A percentile compares a stretch with the other conserved stretches of the same genome.
Conservation (phyloP, 805 yeast species). For the Candida railenensis region DNA sequence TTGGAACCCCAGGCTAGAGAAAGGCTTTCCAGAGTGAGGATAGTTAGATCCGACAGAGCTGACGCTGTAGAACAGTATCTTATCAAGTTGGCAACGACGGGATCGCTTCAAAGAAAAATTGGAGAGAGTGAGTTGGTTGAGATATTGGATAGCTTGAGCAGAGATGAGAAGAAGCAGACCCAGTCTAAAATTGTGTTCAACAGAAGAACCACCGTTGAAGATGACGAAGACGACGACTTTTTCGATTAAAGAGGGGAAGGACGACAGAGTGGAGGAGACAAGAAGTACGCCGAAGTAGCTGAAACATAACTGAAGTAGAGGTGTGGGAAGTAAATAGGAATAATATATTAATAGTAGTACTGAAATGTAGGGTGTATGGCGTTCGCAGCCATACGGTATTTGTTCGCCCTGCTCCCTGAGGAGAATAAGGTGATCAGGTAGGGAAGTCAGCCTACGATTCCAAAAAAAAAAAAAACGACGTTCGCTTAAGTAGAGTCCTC, state of each 20-base stretch:
- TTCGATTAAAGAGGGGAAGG: slow-evolving; percentile 20
- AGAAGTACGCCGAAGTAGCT: too few relatives aligned
- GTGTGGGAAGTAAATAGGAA: too few relatives aligned
- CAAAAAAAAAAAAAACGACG: too few relatives aligned
- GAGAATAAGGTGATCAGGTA: too few relatives aligned
- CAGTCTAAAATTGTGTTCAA: slow-evolving; percentile 64
- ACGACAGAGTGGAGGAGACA: too few relatives aligned
- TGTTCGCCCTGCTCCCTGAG: too few relatives aligned
- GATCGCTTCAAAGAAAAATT: slow-evolving; percentile 73
- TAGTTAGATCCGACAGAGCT: slow-evolving; percentile 92
- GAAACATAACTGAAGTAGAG: too few relatives aligned
- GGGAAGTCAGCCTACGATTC: too few relatives aligned
- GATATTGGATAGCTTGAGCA: slow-evolving; percentile 77
- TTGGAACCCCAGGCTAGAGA: slow-evolving; percentile 85
- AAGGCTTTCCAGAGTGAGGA: slow-evolving; percentile 76
- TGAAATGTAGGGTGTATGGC: too few relatives aligned
- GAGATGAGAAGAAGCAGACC: slow-evolving; percentile 61
- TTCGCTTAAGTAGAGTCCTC: too few relatives aligned
- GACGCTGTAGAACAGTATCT: slow-evolving; percentile 81
- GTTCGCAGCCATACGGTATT: too few relatives aligned
- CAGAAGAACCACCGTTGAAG: slow-evolving; percentile 44
- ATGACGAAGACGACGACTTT: slow-evolving; percentile 34
- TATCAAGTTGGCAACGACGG: slow-evolving; percentile 68
- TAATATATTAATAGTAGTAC: too few relatives aligned
- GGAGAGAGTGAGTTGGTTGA: slow-evolving; percentile 80